Conservation (phyloP, 768 basidiomycete genomes). For the Suillus bovinus region DNA sequence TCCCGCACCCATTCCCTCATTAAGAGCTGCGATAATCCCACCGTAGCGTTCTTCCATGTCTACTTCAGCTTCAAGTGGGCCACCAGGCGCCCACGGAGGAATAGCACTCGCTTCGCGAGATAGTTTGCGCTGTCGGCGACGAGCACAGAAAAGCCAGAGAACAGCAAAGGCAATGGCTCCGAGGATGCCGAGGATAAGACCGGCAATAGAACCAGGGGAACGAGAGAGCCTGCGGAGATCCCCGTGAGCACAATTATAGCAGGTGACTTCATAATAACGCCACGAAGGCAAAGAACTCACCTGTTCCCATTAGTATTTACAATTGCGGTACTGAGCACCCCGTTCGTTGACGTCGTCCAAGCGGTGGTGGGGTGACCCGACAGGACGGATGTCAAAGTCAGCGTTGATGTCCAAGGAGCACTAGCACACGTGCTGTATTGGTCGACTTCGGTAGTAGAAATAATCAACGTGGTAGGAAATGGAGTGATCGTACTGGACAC, state of each 20-base stretch:
- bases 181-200: constrained; percentile 25
- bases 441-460: constrained; percentile 17
- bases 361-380: constrained; percentile 18
- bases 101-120: constrained; percentile 19
- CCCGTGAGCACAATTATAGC: constrained; percentile 10
- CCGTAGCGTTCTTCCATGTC: constrained; percentile 30
- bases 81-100: constrained; percentile 12
- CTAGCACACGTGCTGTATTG: constrained; percentile 5
- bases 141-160: constrained; percentile 35
- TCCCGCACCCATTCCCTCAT: constrained; percentile 15
- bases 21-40: constrained; percentile 26
- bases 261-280: constrained; percentile 4
- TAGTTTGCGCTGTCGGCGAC: constrained; percentile 28
- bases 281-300: constrained; percentile 18
- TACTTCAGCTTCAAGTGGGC: constrained; percentile 28
- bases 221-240: constrained; percentile 10
- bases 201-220: constrained; percentile 27
- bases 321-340: constrained; percentile 25
- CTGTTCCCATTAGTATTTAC: constrained; percentile 9
- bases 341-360: constrained; percentile 20
- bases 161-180: constrained; percentile 27
- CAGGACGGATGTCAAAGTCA: constrained; percentile 21
- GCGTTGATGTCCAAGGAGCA: constrained; percentile 19
- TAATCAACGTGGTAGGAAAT: constrained; percentile 16
- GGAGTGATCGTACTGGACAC: not conserved